Conservation (phyloP, 2,329 filamentous ascomycete genomes). For the Colletotrichum somersetense region DNA sequence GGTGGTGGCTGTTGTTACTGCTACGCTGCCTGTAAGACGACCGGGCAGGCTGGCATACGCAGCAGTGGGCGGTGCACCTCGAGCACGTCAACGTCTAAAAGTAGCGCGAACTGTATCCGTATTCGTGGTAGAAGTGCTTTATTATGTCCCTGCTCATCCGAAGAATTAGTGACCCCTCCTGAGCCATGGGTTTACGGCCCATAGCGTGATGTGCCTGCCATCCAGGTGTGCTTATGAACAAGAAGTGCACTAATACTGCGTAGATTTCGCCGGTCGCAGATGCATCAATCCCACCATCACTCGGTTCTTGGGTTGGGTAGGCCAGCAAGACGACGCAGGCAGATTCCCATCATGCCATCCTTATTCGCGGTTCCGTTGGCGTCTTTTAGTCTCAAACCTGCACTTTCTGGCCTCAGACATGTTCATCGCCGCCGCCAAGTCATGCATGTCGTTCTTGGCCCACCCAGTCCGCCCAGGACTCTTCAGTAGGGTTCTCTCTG, state of each 20-base stretch:
- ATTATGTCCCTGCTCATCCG: conserved; percentile 12
- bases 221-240: conserved; percentile 9
- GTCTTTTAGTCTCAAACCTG: conserved; percentile 1
- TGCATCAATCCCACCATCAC: neutral
- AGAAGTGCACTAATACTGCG: too few relatives aligned
- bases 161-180: conserved; percentile 22
- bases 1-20: conserved; percentile 8
- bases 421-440: conserved; percentile 10
- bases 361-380: conserved; percentile 17
- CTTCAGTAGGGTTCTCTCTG: conserved; percentile 22
- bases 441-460: conserved; percentile 2
- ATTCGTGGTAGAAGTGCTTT: neutral
- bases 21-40: conserved; percentile 21
- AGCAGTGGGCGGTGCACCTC: conserved; percentile 24
- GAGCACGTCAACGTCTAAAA: conserved; percentile 16
- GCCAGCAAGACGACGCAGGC: conserved; percentile 8
- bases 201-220: conserved; percentile 30
- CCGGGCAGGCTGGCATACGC: conserved; percentile 21
- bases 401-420: neutral
- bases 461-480: conserved; percentile 20
- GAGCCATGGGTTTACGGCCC: conserved; percentile 8
- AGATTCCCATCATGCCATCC: conserved; percentile 15
- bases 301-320: neutral
- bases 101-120: neutral
- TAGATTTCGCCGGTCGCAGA: neutral